Evolutionary conservation across 2,329 filamentous ascomycete species (phyloP).

Genomic region (Ceratocystis alfenasii): DNA sequence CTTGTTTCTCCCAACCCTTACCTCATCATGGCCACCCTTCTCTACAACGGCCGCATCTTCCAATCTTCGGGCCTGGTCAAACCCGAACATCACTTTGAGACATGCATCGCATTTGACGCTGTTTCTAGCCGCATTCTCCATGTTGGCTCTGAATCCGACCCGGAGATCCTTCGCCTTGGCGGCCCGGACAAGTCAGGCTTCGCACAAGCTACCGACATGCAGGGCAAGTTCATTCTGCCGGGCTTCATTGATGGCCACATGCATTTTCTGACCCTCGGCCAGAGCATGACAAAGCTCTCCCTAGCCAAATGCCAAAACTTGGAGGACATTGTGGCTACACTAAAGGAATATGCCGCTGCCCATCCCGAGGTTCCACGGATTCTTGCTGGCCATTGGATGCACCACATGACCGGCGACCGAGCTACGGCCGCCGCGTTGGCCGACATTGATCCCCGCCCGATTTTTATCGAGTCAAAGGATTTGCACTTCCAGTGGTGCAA

Average conservation of each 20-base stretch:
- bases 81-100: conserved; percentile 20
- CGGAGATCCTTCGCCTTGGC: conserved; percentile 17
- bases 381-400: conserved; percentile 45
- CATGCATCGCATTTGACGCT: conserved; percentile 19
- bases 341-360: conserved; percentile 35
- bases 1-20: no score
- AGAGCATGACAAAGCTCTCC: conserved; percentile 40
- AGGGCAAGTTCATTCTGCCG: conserved; percentile 36
- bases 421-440: conserved; percentile 38
- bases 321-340: conserved; percentile 38
- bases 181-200: conserved; percentile 17
- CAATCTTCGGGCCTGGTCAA: conserved; percentile 21
- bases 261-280: conserved; percentile 43
- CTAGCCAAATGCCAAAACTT: conserved; percentile 39
- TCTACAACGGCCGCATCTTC: conserved; percentile 24
- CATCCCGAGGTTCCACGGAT: conserved; percentile 40
- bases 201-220: conserved; percentile 28
- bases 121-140: conserved; percentile 20
- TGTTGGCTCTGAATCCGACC: conserved; percentile 18
- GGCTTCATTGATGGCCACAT: conserved; percentile 48
- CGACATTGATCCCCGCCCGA: conserved; percentile 42
- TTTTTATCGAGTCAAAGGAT: conserved; percentile 46
- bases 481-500: conserved; percentile 48
- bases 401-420: conserved; percentile 36
- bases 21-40: conserved; percentile 18